phyloP scores from a whole-genome alignment of 805 yeast genomes.

The Candida schatavii region DNA sequence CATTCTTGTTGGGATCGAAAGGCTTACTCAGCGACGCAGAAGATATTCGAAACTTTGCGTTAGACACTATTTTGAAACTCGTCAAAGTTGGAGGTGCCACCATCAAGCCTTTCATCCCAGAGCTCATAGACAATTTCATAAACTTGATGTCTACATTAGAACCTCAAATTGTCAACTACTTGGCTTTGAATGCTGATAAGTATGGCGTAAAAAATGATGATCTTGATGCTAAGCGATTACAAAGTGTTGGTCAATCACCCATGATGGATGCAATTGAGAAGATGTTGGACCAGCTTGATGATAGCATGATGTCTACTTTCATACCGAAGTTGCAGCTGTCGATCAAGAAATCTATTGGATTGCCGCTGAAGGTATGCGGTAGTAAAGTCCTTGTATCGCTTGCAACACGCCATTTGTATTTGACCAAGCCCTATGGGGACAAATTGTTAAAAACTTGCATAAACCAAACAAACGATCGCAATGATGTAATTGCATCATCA shows the following conservation, averaged over 20 bases:
- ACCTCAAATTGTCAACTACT: constrained; percentile 84
- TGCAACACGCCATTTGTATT: constrained; percentile 50
- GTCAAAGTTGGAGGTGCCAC: constrained; percentile 62
- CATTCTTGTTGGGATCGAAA: constrained; percentile 72
- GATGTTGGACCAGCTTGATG: constrained; percentile 57
- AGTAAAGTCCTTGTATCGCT: constrained; percentile 68
- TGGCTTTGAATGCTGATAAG: constrained; percentile 85
- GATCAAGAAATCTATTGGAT: constrained; percentile 71
- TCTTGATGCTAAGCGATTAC: constrained; percentile 74
- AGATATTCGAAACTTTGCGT: constrained; percentile 73
- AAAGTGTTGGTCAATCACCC: constrained; percentile 76
- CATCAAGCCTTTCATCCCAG: constrained; percentile 65
- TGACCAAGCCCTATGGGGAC: constrained; percentile 54
- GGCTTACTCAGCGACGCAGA: constrained; percentile 85
- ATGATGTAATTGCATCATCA: constrained; percentile 67
- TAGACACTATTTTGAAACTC: constrained; percentile 69
- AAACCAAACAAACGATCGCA: constrained; percentile 64
- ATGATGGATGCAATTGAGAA: constrained; percentile 83
- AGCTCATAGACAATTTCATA: constrained; percentile 65
- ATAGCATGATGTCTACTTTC: constrained; percentile 44
- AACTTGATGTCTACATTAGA: constrained; percentile 80
- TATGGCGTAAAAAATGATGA: constrained; percentile 69
- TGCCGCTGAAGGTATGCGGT: constrained; percentile 89
- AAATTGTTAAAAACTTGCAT: constrained; percentile 56
- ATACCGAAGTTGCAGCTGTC: constrained; percentile 51